Conservation (phyloP, 2,329 filamentous ascomycete species). For the Thyridium curvatum region DNA sequence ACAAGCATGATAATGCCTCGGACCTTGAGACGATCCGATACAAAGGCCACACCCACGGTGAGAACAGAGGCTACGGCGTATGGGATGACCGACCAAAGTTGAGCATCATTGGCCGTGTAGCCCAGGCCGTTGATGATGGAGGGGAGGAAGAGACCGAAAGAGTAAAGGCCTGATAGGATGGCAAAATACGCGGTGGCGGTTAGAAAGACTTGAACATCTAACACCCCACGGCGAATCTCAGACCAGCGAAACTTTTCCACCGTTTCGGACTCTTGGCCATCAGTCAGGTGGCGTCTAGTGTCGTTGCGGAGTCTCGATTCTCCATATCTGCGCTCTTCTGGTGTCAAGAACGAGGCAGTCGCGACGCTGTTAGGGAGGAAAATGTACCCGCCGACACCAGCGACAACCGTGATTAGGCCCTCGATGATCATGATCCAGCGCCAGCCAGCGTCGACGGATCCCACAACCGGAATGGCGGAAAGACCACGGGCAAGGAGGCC, state of each 20-base stretch:
- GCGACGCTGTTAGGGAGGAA: slow-evolving; percentile 76
- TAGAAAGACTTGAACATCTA: slow-evolving; percentile 50
- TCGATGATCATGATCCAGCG: slow-evolving; percentile 61
- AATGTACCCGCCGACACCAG: slow-evolving; percentile 62
- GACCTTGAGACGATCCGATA: slow-evolving; percentile 67
- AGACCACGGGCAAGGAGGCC: slow-evolving; percentile 50
- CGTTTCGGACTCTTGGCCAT: slow-evolving; percentile 63
- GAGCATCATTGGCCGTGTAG: slow-evolving; percentile 50
- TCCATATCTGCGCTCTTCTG: slow-evolving; percentile 48
- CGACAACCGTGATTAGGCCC: slow-evolving; percentile 59
- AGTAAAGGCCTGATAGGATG: slow-evolving; percentile 28
- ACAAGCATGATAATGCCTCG: slow-evolving; percentile 48
- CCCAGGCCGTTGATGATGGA: slow-evolving; percentile 43
- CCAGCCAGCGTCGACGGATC: slow-evolving; percentile 33
- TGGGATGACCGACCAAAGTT: slow-evolving; percentile 69
- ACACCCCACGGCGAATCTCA: slow-evolving; percentile 54
- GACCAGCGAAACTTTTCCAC: slow-evolving; percentile 64
- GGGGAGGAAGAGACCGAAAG: slow-evolving; percentile 50
- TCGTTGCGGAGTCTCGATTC: slow-evolving; percentile 38
- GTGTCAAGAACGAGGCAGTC: slow-evolving; percentile 61
- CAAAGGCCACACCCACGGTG: slow-evolving; percentile 64
- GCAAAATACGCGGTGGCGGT: slow-evolving; percentile 47
- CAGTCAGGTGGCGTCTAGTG: slow-evolving; percentile 61
- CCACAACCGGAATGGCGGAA: slow-evolving; percentile 45
- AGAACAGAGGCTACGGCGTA: slow-evolving; percentile 66